These are phyloP conservation scores for Alternaria brassicicola DNA, from an alignment of 2,329 filamentous ascomycete species.

Conservation along the genomic window DNA sequence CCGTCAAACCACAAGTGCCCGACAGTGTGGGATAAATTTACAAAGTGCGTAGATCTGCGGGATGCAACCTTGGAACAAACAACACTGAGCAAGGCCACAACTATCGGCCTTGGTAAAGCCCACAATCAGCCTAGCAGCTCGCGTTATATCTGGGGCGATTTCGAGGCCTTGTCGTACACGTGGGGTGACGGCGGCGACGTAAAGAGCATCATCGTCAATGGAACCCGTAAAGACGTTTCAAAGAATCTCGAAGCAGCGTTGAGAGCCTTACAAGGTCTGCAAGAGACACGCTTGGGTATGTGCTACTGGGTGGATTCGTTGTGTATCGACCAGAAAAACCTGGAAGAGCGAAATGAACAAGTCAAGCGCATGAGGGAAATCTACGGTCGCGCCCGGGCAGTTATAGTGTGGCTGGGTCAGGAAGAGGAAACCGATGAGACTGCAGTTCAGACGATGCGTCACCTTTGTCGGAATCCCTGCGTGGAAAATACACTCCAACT, in stretches of 20 bases:
- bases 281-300: background rate
- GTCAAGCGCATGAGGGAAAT: background rate
- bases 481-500: background rate
- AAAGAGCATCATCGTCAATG: accelerated
- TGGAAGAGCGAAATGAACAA: background rate
- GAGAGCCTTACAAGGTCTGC: background rate
- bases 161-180: background rate
- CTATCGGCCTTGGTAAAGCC: background rate
- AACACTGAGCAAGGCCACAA: background rate
- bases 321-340: background rate
- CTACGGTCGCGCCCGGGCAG: background rate
- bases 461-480: background rate
- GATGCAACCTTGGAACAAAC: background rate
- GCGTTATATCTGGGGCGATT: background rate
- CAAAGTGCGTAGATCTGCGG: background rate
- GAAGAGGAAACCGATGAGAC: background rate
- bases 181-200: background rate
- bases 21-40: background rate
- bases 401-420: background rate
- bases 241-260: background rate
- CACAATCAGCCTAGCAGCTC: accelerated
- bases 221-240: accelerated
- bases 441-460: background rate
- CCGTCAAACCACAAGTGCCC: background rate
- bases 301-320: background rate